These are phyloP conservation scores for Dactylellina sp. DNA, from an alignment of 2,329 filamentous ascomycete genomes.

Conservation along the genomic window DNA sequence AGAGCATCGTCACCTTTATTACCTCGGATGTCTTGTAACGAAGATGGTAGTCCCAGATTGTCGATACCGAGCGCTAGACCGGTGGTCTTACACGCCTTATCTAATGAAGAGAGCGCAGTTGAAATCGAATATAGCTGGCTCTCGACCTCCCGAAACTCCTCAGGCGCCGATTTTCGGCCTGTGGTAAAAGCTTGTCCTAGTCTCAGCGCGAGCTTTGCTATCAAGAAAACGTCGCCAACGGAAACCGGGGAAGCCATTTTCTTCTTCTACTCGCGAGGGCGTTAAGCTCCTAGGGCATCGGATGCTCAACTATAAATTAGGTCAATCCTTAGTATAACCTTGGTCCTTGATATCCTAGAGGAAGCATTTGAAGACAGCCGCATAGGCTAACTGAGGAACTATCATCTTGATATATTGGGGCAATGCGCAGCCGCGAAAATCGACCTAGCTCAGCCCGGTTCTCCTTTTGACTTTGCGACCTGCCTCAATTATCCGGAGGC, in stretches of 20 bases:
- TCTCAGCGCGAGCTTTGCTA: slow-evolving; percentile 60
- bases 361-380: no score
- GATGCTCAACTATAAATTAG: not conserved
- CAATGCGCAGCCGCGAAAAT: no score
- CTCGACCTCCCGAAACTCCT: slow-evolving; percentile 61
- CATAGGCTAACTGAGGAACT: no score
- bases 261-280: not conserved
- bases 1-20: slow-evolving; percentile 47
- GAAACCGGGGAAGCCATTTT: slow-evolving; percentile 60
- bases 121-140: slow-evolving; percentile 61
- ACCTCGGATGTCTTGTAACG: not conserved
- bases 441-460: no score
- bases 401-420: no score
- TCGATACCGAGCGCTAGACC: not conserved
- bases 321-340: no score
- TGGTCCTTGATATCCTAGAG: no score
- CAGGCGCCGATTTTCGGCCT: slow-evolving; percentile 61
- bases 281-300: not conserved
- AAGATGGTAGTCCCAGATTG: not conserved
- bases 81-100: not conserved
- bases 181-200: slow-evolving; percentile 61
- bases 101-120: slow-evolving; percentile 58
- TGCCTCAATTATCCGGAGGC: no score
- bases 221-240: slow-evolving; percentile 60
- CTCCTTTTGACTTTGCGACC: no score